phyloP scores from a whole-genome alignment of 805 yeast species.

The Kodamaea kaohsiungensis region DNA sequence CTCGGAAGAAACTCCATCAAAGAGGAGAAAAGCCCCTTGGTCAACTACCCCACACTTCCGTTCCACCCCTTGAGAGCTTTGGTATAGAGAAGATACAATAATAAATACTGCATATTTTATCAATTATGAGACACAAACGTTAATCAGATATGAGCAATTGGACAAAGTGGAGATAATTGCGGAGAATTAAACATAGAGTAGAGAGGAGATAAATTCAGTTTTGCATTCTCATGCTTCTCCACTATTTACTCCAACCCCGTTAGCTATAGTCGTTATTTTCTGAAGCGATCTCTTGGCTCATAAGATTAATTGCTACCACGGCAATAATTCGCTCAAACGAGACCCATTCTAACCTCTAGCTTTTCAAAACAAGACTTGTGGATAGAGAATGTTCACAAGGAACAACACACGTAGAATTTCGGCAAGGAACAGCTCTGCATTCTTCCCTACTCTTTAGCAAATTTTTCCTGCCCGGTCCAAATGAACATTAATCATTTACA shows the following conservation, averaged over 20 bases:
- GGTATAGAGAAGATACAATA: background rate
- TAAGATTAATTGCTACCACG: background rate
- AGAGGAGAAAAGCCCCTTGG: background rate
- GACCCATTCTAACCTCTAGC: background rate
- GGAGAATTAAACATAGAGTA: background rate
- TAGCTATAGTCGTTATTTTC: background rate
- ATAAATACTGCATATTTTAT: conserved; percentile 1
- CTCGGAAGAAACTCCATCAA: background rate
- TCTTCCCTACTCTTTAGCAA: no score
- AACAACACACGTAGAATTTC: no score
- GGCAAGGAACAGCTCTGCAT: background rate
- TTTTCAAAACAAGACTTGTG: background rate
- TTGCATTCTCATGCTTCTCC: background rate
- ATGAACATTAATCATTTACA: background rate
- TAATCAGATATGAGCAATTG: background rate
- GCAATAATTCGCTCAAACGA: background rate
- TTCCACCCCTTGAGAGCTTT: background rate
- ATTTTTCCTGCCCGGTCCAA: no score
- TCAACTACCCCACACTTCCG: conserved; percentile 4
- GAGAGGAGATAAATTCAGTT: background rate
- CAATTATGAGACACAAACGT: conserved; percentile 5
- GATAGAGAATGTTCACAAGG: background rate
- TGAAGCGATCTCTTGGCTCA: background rate
- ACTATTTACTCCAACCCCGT: background rate
- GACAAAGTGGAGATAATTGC: background rate